Conservation (phyloP, 2,329 filamentous ascomycete species). For the Amylocarpus encephaloides region DNA sequence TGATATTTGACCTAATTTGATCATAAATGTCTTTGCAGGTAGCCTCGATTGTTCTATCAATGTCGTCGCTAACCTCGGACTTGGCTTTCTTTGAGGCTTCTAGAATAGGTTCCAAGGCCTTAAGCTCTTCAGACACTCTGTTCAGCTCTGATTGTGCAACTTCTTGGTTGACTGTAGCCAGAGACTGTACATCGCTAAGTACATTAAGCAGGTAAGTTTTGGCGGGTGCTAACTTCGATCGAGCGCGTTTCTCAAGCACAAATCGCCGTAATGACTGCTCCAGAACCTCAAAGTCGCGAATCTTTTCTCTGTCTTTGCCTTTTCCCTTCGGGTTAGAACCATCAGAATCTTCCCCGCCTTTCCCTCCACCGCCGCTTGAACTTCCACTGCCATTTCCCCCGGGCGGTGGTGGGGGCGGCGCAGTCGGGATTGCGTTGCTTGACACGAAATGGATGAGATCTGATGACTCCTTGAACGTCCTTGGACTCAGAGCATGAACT, state of each 20-base stretch:
- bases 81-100: slow-evolving; percentile 78
- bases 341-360: slow-evolving; percentile 35
- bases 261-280: slow-evolving; percentile 87
- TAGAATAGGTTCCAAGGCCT: slow-evolving; percentile 76
- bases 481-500: slow-evolving; percentile 78
- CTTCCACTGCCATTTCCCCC: slow-evolving; percentile 48
- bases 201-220: slow-evolving; percentile 95
- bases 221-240: slow-evolving; percentile 91
- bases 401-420: slow-evolving; percentile 49
- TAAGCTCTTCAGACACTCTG: slow-evolving; percentile 72
- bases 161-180: slow-evolving; percentile 82
- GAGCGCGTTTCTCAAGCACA: slow-evolving; percentile 89
- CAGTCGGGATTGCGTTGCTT: slow-evolving; percentile 84
- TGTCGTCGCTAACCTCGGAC: slow-evolving; percentile 70
- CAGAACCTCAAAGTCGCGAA: slow-evolving; percentile 81
- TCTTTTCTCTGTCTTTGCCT: slow-evolving; percentile 81
- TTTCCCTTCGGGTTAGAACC: slow-evolving; percentile 60
- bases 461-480: slow-evolving; percentile 83
- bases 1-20: slow-evolving; percentile 70
- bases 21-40: slow-evolving; percentile 83
- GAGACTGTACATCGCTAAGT: slow-evolving; percentile 73
- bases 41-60: slow-evolving; percentile 76
- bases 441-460: slow-evolving; percentile 98
- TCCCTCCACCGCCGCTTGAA: slow-evolving; percentile 47
- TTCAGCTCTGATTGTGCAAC: slow-evolving; percentile 81